Base-by-base conservation (phyloP, 371 early-diverging fungal genomes). In the Umbelopsis sp. region DNA sequence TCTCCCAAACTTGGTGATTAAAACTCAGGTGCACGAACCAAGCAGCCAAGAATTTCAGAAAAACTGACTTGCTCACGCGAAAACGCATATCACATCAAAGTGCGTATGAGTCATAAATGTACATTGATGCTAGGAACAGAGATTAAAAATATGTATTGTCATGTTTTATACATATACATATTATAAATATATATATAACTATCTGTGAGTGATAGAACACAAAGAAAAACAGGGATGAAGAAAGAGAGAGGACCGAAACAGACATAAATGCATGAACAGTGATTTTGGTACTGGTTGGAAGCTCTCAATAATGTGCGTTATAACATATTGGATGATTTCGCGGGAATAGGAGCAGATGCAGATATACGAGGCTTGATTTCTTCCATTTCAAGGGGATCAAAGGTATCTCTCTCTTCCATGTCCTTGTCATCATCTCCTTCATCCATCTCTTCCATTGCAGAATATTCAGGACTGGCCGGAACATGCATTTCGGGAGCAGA, bases 111-210 rank as follows among this genome's bases (percentile, higher is more conserved):
- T 29, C 29, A 29, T 29, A 29, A 29, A 29, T 29, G 29, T 29
- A 29, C 44, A 67, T 22, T 41, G 45, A 25, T 11, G 44, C 29
- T 29, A 29, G 1, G 41, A 41, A 41, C 41, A 57, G 62, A 57
- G 52, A 62, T 62, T 25, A 25, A 37, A 25, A 63, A 38, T 20
- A 69, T 69, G 63, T 63, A 69, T 64, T 64, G 35, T 12, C 12
- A 25, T n/a, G 46, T 38, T 51, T 69, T 72, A 12, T 65, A 65
- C 72, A 69, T 72, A 63, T 66, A 38, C 41, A 72, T 70, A 51
- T 69, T 63, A 48, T 72, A 32, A 8, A 69, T 70, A 63, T 66
- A 63, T 12, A 66, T 48, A 46, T 69, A 53, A 7, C 46, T 50
- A 41, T 52, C 0, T 46, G 52, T 41, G 41, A 41, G 12, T 1